Percentiles rank a stretch among this genome's conserved stretches.
Evolutionary conservation across 371 early-diverging fungal species (phyloP).

Genomic region (Apophysomyces sp.): DNA sequence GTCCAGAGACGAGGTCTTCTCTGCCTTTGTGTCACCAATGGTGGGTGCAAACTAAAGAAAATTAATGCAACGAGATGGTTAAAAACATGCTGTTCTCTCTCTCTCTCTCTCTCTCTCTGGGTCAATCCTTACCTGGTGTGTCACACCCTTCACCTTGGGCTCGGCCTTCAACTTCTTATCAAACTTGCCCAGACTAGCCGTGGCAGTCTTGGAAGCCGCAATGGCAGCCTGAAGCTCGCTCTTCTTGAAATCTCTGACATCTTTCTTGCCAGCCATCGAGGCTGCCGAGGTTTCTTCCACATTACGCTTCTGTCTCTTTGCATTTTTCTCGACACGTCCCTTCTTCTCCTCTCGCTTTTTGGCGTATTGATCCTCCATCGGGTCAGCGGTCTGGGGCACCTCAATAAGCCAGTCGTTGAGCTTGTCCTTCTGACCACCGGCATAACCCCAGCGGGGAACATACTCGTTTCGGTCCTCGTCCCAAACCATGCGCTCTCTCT

Average conservation of each 20-base stretch:
- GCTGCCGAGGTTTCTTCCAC: slow-evolving; percentile 70
- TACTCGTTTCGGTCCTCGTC: slow-evolving; percentile 90
- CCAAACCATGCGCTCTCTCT: slow-evolving; percentile 80
- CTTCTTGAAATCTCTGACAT: slow-evolving; percentile 59
- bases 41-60: slow-evolving; percentile 57
- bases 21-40: slow-evolving; percentile 53
- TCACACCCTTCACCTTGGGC: slow-evolving; percentile 77
- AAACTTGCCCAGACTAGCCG: slow-evolving; percentile 90
- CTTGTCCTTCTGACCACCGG: slow-evolving; percentile 74
- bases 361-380: slow-evolving; percentile 84
- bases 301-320: slow-evolving; percentile 82
- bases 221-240: slow-evolving; percentile 65
- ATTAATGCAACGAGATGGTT: too few species aligned
- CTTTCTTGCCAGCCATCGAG: slow-evolving; percentile 49
- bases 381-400: slow-evolving; percentile 82
- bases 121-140: slow-evolving; percentile 55
- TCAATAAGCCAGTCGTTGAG: slow-evolving; percentile 88
- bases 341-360: slow-evolving; percentile 80
- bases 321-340: slow-evolving; percentile 85
- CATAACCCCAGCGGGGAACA: slow-evolving; percentile 92
- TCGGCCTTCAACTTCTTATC: slow-evolving; percentile 80
- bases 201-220: slow-evolving; percentile 70
- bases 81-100: too few species aligned
- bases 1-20: slow-evolving; percentile 60
- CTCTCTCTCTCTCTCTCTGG: neutral